Conservation (phyloP, 352 stramenopile species). For the Phytophthora litchii region DNA sequence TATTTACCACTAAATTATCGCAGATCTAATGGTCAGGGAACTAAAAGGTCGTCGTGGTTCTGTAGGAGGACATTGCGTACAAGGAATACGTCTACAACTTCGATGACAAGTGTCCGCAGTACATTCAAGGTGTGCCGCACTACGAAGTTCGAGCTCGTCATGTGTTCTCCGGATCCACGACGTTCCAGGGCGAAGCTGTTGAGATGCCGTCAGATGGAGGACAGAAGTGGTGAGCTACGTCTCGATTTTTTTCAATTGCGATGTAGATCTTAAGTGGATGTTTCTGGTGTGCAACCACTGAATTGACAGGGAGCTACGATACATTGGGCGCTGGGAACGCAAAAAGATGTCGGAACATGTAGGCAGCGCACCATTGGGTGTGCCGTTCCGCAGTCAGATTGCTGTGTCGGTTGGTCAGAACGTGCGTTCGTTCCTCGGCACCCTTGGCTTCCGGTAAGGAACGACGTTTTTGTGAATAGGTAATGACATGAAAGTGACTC, state of each 20-base stretch:
- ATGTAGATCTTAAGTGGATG: constrained; percentile 7
- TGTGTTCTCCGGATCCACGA: constrained; percentile 82
- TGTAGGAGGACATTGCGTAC: constrained; percentile 84
- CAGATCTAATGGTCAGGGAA: background rate
- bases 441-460: constrained; percentile 77
- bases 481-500: too few species aligned
- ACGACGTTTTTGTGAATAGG: background rate
- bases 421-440: constrained; percentile 72
- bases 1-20: background rate
- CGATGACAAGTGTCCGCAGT: constrained; percentile 87
- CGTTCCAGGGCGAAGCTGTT: constrained; percentile 78
- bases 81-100: constrained; percentile 92
- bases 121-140: constrained; percentile 84
- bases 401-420: constrained; percentile 86
- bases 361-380: constrained; percentile 56
- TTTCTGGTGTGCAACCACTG: too few species aligned
- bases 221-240: constrained; percentile 70
- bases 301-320: constrained; percentile 72
- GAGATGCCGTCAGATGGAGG: constrained; percentile 77
- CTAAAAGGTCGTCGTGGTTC: background rate
- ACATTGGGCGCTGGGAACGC: constrained; percentile 85
- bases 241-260: background rate
- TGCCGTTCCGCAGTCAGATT: constrained; percentile 85
- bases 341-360: constrained; percentile 89
- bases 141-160: constrained; percentile 85